Conservation (phyloP, 441 rosid species). For the Rhodomyrtus psidioides region DNA sequence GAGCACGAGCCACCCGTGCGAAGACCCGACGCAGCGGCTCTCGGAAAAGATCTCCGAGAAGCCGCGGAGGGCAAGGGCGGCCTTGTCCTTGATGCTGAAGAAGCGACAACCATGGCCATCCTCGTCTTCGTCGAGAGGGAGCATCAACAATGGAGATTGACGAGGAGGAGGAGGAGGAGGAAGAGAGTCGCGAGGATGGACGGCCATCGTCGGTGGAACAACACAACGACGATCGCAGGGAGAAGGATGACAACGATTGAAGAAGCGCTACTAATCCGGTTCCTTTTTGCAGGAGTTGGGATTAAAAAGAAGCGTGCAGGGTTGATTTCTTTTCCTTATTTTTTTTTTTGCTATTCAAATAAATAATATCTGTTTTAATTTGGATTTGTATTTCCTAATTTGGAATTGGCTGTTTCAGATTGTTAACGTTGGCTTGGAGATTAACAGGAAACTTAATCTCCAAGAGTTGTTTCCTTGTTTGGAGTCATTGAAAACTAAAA, state of each 20-base stretch:
- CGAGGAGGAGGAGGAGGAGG: background rate
- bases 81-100: background rate
- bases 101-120: background rate
- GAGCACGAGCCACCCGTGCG: background rate
- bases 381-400: no score
- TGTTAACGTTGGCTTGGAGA: background rate
- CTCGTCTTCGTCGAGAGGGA: background rate
- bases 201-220: background rate
- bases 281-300: background rate
- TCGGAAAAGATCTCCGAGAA: background rate
- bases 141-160: background rate
- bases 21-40: background rate
- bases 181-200: background rate
- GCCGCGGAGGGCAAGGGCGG: background rate
- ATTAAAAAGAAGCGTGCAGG: background rate
- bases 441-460: background rate
- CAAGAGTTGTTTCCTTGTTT: background rate
- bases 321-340: no score
- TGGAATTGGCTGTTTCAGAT: background rate
- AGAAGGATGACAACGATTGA: background rate
- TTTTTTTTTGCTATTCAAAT: no score
- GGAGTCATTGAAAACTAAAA: background rate
- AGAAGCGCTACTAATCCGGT: no score
- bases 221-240: background rate
- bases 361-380: no score